Percentiles rank a stretch among this genome's conserved stretches.
Evolutionary conservation across 2,329 filamentous ascomycete species (phyloP).

Genomic region (Exophiala bonariae): DNA sequence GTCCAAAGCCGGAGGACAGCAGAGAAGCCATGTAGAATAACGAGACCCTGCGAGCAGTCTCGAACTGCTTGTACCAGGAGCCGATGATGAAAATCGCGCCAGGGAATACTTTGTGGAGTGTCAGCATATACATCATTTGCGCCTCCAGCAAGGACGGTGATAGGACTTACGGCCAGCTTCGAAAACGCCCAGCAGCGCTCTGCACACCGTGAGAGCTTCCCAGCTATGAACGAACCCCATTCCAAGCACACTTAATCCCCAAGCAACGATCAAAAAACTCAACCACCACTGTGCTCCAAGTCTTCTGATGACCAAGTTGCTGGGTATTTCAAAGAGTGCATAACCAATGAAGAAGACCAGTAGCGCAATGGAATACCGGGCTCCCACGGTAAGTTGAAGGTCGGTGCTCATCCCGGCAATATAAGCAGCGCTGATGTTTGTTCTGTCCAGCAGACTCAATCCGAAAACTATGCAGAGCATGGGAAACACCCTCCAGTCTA

Average conservation of each 20-base stretch:
- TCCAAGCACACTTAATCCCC: conserved; percentile 28
- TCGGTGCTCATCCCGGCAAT: conserved; percentile 58
- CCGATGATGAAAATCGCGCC: conserved; percentile 39
- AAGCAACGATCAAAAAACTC: conserved; percentile 32
- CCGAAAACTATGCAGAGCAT: conserved; percentile 18
- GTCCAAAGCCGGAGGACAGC: conserved; percentile 47
- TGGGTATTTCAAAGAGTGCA: conserved; percentile 23
- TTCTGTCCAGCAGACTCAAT: conserved; percentile 11
- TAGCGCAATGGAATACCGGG: conserved; percentile 1
- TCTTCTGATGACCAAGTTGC: conserved; percentile 54
- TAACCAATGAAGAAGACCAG: conserved; percentile 30
- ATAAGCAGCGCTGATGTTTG: conserved; percentile 46
- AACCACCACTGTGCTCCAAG: conserved; percentile 52
- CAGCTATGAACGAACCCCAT: conserved; percentile 31
- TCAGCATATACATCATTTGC: too few species aligned
- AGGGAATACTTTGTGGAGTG: conserved; percentile 53
- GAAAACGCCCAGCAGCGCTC: conserved; percentile 59
- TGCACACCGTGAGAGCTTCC: conserved; percentile 25
- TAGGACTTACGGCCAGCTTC: conserved; percentile 54
- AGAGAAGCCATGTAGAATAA: conserved; percentile 52
- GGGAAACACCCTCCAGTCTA: conserved; percentile 15
- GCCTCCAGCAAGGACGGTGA: too few species aligned
- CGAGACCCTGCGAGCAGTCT: conserved; percentile 39
- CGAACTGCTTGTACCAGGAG: conserved; percentile 23
- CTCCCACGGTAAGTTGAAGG: conserved; percentile 25